Base-by-base conservation (phyloP, 306 rosid genomes). In the Macrotyloma uniflorum region DNA sequence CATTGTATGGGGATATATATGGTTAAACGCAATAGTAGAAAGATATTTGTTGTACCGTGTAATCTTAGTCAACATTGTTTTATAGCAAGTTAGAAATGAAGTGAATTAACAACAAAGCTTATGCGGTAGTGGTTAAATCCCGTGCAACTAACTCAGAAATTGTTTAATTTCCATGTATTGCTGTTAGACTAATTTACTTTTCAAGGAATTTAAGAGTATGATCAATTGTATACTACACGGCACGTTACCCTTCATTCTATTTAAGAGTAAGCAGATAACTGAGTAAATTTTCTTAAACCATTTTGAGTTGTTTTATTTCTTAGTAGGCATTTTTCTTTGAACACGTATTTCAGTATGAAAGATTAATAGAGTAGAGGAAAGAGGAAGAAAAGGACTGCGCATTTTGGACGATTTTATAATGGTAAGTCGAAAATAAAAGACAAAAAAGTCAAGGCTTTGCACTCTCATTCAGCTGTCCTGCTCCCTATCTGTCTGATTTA, bases 1-100 rank as follows among this genome's bases (percentile, higher is more conserved):
- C 67, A 16, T 82, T 36, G 68, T 86, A 11, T 77, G 87, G 86
- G 93, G n/a, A n/a, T n/a, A n/a, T n/a, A n/a, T n/a, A 90, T 79
- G 93, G 85, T 32, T 88, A 79, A 76, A 28, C 23, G 18, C 67
- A 49, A 79, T 68, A 16, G 61, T 46, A 28, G 50, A 46, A 40
- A 36, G 5, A 64, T 72, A 66, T 72, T 64, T 79, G 40, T 78
- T 78, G 83, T 72, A 80, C 80, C 43, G 24, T 58, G 62, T 80
- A 54, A 61, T 50, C 78, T 35, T 47, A 43, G 19, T 68, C 63
- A 59, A 40, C 72, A 42, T 40, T 72, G 9, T 36, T 67, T 67
- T 35, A n/a, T n/a, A 55, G 63, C 73, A 58, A 53, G 8, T 78
- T 66, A 38, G 43, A 43, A 55, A 57, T 43, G 76, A 66, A 66